Conservation (phyloP, 2,329 filamentous ascomycete species). For the Akanthomyces uredinophilus region DNA sequence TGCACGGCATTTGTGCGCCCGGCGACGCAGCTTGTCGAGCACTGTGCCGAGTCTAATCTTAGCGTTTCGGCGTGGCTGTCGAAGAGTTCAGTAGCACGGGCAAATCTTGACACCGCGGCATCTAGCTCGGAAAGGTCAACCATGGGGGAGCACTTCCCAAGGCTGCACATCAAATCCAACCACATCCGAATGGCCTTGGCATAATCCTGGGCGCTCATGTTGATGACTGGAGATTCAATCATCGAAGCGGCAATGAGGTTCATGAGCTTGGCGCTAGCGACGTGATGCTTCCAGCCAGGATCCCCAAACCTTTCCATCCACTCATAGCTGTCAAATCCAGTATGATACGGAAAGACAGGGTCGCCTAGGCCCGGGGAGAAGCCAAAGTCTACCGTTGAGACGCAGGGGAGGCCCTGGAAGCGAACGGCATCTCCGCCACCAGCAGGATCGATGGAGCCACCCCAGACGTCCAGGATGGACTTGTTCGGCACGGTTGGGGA, state of each 20-base stretch:
- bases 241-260: constrained; percentile 35
- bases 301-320: constrained; percentile 83
- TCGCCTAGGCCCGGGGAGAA: constrained; percentile 40
- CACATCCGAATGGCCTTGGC: constrained; percentile 34
- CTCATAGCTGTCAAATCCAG: constrained; percentile 77
- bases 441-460: constrained; percentile 43
- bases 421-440: constrained; percentile 44
- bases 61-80: not conserved
- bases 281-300: constrained; percentile 55
- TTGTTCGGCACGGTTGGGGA: constrained; percentile 46
- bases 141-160: constrained; percentile 20
- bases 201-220: constrained; percentile 38
- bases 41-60: not conserved
- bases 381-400: constrained; percentile 51
- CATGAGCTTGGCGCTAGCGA: constrained; percentile 47
- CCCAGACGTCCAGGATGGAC: constrained; percentile 38
- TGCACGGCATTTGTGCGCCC: not conserved
- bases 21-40: not conserved
- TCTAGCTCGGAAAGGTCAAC: constrained; percentile 35
- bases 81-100: not conserved
- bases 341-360: constrained; percentile 70
- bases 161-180: constrained; percentile 26
- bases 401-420: constrained; percentile 57
- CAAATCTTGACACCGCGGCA: constrained; percentile 35
- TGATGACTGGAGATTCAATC: constrained; percentile 32